These are phyloP conservation scores for Aureobasidium sp. DNA, from an alignment of 2,329 filamentous ascomycete species.

Conservation along the genomic window DNA sequence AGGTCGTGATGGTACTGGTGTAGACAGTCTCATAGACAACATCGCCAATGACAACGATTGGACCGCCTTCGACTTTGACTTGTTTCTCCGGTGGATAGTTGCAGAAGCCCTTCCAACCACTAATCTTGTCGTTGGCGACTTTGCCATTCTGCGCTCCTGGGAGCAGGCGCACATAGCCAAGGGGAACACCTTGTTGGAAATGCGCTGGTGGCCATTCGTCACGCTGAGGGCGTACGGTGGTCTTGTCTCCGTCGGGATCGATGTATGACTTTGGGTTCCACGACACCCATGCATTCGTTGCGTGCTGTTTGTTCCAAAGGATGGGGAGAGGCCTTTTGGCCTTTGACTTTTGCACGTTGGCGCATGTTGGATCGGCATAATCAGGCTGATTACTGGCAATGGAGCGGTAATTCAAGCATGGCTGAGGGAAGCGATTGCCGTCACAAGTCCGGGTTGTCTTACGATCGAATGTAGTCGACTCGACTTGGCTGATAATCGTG, in stretches of 20 bases:
- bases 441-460: neutral
- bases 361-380: neutral
- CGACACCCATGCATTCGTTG: neutral
- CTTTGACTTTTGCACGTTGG: neutral
- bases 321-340: neutral
- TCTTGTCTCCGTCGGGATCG: neutral
- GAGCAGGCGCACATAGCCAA: neutral
- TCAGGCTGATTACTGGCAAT: neutral
- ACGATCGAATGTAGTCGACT: neutral
- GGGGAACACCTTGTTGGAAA: neutral
- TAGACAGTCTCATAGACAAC: neutral
- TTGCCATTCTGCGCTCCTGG: neutral
- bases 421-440: neutral
- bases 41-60: neutral
- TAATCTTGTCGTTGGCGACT: neutral
- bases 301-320: conserved; percentile 1
- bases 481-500: neutral
- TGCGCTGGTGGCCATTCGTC: neutral
- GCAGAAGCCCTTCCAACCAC: neutral
- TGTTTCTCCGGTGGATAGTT: neutral
- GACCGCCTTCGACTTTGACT: neutral
- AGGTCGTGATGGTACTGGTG: neutral
- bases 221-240: neutral
- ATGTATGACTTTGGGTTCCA: neutral
- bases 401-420: neutral